Evolutionary conservation across 225 moss, liverwort and hornwort genomes (phyloP).

Genomic region (Bryum argenteum): DNA sequence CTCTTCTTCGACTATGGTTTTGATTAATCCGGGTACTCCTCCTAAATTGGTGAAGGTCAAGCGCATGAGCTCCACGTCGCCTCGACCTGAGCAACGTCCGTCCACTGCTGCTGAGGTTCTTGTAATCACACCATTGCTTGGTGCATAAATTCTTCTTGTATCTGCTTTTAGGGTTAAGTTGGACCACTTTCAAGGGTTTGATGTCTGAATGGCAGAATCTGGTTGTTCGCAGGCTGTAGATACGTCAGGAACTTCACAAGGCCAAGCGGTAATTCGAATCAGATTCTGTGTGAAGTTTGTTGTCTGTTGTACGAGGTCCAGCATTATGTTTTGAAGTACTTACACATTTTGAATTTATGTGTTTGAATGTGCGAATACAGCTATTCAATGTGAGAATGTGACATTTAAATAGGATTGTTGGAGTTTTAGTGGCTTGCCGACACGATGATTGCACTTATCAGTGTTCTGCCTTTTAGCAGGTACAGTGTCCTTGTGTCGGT

Average conservation of each 20-base stretch:
- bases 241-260: conserved; percentile 17
- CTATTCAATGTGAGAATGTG: too few relatives aligned
- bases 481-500: not conserved
- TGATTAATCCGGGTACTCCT: conserved; percentile 24
- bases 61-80: conserved; percentile 6
- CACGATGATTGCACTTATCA: not conserved
- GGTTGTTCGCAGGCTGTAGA: conserved; percentile 36
- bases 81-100: conserved; percentile 13
- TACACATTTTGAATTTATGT: not conserved
- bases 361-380: too few relatives aligned
- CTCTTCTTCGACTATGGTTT: conserved; percentile 15
- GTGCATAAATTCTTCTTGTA: not conserved
- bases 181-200: not conserved
- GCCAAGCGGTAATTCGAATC: conserved; percentile 17
- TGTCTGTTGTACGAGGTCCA: not conserved
- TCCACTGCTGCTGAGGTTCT: conserved; percentile 32
- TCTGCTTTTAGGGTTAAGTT: conserved; percentile 5
- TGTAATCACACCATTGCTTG: not conserved
- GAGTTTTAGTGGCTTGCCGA: not conserved
- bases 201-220: conserved; percentile 1
- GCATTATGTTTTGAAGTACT: not conserved
- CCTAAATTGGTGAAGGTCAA: conserved; percentile 38
- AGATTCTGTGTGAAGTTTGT: not conserved
- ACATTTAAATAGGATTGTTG: not conserved
- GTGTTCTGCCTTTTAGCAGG: not conserved